Conservation (phyloP, 352 stramenopile genomes). For the Pilasporangium apinafurcum region DNA sequence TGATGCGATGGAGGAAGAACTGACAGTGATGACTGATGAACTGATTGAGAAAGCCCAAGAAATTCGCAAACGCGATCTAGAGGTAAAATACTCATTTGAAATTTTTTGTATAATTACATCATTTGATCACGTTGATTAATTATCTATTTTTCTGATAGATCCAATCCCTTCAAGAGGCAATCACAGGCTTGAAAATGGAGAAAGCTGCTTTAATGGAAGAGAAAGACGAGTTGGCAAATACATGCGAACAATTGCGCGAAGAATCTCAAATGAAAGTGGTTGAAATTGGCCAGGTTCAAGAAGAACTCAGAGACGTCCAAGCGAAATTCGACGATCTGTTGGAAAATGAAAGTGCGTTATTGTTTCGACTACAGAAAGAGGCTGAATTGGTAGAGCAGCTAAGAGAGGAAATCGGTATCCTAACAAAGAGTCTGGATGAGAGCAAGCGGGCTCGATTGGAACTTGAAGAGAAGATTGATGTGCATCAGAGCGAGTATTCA, state of each 20-base stretch:
- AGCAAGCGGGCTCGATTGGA: constrained; percentile 25
- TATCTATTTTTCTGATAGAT: constrained; percentile 17
- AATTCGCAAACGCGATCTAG: constrained; percentile 50
- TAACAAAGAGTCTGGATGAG: constrained; percentile 31
- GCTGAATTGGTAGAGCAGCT: constrained; percentile 29
- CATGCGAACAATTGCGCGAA: constrained; percentile 25
- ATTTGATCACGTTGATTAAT: background rate
- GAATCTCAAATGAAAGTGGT: constrained; percentile 25
- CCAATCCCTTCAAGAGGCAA: constrained; percentile 35
- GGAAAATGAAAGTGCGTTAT: constrained; percentile 37
- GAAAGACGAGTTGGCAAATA: constrained; percentile 36
- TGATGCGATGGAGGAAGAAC: constrained; percentile 70
- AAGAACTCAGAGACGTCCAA: constrained; percentile 32
- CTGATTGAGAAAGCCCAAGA: constrained; percentile 71
- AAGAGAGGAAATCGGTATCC: constrained; percentile 32
- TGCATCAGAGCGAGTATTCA: constrained; percentile 39
- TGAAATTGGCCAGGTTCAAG: constrained; percentile 20
- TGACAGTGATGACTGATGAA: constrained; percentile 75
- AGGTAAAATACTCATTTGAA: constrained; percentile 12
- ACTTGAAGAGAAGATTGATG: constrained; percentile 33
- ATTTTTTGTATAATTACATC: background rate
- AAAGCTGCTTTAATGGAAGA: constrained; percentile 35
- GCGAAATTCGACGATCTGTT: constrained; percentile 45
- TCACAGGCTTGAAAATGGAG: constrained; percentile 37
- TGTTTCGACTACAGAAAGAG: constrained; percentile 32